Percentiles rank a stretch among this genome's conserved stretches.
These are phyloP conservation scores for Aquilaria sinensis DNA, from an alignment of 345 rosid genomes.

Conservation along the genomic window DNA sequence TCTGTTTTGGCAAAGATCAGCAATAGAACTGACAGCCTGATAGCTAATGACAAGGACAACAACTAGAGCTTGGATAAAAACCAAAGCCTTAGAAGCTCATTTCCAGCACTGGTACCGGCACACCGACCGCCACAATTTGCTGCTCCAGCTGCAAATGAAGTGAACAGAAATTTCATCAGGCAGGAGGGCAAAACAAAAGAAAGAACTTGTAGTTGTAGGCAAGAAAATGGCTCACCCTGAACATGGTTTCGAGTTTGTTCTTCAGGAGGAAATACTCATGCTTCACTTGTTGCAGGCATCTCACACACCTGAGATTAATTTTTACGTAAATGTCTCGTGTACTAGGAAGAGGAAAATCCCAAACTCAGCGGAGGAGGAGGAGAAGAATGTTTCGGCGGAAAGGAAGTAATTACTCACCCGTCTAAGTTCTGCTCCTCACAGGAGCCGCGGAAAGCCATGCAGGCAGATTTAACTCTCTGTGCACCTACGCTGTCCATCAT, in stretches of 20 bases:
- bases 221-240: conserved; percentile 41
- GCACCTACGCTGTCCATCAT: conserved; percentile 81
- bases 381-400: background rate
- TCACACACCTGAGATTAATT: conserved; percentile 50
- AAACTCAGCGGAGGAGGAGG: background rate
- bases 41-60: too few species aligned
- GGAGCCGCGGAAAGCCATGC: conserved; percentile 73
- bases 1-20: too few species aligned
- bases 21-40: conserved; percentile 11
- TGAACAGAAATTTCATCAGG: background rate
- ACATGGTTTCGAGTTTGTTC: conserved; percentile 72
- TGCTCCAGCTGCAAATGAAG: conserved; percentile 89
- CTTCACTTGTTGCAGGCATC: conserved; percentile 79
- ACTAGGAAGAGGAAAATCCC: too few species aligned
- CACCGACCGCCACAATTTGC: conserved; percentile 86
- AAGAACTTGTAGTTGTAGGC: background rate
- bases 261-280: conserved; percentile 69
- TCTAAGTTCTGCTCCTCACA: conserved; percentile 78
- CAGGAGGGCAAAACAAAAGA: background rate
- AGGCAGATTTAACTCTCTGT: conserved; percentile 72
- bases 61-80: background rate
- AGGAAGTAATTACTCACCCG: conserved; percentile 39
- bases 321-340: background rate
- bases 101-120: conserved; percentile 54
- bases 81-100: conserved; percentile 31